Evolutionary conservation across 1,139 yeast species (phyloP).

Genomic region (Candida sp.): DNA sequence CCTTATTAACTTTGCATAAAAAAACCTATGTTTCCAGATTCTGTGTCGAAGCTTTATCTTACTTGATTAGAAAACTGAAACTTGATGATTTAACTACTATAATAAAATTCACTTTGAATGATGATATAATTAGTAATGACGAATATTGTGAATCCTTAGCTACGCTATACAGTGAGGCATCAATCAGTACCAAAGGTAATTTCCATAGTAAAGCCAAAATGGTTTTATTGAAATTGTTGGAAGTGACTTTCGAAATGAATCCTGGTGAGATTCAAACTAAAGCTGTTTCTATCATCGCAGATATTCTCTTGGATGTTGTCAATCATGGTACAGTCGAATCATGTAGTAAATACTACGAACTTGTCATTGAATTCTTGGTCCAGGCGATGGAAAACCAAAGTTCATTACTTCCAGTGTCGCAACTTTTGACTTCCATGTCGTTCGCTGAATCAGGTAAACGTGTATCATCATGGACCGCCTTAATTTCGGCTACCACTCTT

Average conservation of each 20-base stretch:
- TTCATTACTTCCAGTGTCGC: slow-evolving; percentile 18
- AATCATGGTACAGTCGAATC: slow-evolving; percentile 60
- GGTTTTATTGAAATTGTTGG: slow-evolving; percentile 46
- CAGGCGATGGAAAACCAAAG: slow-evolving; percentile 9
- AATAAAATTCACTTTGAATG: slow-evolving; percentile 49
- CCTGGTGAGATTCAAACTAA: slow-evolving; percentile 10
- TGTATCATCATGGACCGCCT: slow-evolving; percentile 41
- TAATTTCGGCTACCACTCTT: slow-evolving; percentile 13
- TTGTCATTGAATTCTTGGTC: slow-evolving; percentile 25
- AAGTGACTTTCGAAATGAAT: slow-evolving; percentile 24
- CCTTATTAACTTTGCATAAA: slow-evolving; percentile 53
- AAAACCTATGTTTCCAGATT: slow-evolving; percentile 72
- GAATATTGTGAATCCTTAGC: slow-evolving; percentile 56
- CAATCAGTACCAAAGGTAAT: slow-evolving; percentile 67
- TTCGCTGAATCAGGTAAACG: slow-evolving; percentile 73
- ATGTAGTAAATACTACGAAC: slow-evolving; percentile 42
- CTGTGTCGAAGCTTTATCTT: slow-evolving; percentile 89
- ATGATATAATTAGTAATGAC: slow-evolving; percentile 33
- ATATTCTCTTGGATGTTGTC: slow-evolving; percentile 57
- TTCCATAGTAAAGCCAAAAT: slow-evolving; percentile 68
- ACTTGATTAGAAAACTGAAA: slow-evolving; percentile 69
- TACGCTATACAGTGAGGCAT: slow-evolving; percentile 67
- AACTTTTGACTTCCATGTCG: slow-evolving; percentile 38
- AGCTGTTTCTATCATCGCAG: slow-evolving; percentile 48
- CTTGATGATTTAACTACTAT: slow-evolving; percentile 45